phyloP scores from a whole-genome alignment of 1,139 yeast genomes.

The Petasospora fabianii region DNA sequence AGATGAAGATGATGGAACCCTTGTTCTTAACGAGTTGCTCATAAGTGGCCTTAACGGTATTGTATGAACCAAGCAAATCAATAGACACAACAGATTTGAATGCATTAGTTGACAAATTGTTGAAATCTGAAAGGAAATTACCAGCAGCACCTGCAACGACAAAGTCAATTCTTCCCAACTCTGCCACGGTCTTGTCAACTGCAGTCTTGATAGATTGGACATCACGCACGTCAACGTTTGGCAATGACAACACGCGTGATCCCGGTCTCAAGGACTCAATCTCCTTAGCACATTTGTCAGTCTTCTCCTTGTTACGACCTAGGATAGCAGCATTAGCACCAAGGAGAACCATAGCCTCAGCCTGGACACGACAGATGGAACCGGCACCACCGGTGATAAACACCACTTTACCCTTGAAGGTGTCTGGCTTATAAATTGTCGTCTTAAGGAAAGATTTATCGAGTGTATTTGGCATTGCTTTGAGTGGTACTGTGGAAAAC shows the following conservation, averaged over 20 bases:
- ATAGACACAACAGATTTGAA: conserved; percentile 82
- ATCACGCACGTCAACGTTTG: conserved; percentile 73
- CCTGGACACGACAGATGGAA: conserved; percentile 82
- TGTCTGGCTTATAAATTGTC: conserved; percentile 46
- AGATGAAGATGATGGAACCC: conserved; percentile 74
- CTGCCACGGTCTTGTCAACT: conserved; percentile 57
- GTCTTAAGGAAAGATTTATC: conserved; percentile 19
- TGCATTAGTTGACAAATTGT: conserved; percentile 75
- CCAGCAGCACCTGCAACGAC: conserved; percentile 97
- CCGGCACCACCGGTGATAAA: conserved; percentile 97
- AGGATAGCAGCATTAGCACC: conserved; percentile 87
- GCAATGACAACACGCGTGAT: conserved; percentile 63
- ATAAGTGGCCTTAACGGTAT: conserved; percentile 79
- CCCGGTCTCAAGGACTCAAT: conserved; percentile 52
- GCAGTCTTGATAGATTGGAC: conserved; percentile 55
- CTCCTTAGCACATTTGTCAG: conserved; percentile 65
- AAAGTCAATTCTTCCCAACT: conserved; percentile 71
- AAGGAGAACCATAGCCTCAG: conserved; percentile 72
- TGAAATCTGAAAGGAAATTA: conserved; percentile 77
- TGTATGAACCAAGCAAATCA: conserved; percentile 81
- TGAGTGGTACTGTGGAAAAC: not conserved
- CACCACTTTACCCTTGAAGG: conserved; percentile 79
- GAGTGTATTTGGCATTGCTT: conserved; percentile 12
- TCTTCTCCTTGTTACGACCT: conserved; percentile 69
- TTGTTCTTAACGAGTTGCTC: conserved; percentile 58